A percentile compares a stretch with the other conserved stretches of the same genome.
phyloP scores from a whole-genome alignment of 116 monocot species.

The Papilionanthe hybrid region DNA sequence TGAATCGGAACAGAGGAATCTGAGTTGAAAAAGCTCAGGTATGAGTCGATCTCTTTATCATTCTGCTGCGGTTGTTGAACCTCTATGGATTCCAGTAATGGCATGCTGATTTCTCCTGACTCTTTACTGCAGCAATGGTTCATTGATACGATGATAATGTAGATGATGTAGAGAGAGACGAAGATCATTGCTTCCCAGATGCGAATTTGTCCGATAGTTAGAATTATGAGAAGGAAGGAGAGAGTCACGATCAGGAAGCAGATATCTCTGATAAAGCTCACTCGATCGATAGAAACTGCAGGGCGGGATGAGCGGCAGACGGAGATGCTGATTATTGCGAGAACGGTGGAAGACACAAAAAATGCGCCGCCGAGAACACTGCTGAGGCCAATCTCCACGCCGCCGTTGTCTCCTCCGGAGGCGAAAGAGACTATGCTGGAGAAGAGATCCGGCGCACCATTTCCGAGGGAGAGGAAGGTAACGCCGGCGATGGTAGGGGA shows the following conservation, averaged over 20 bases:
- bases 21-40: too few species aligned
- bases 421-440: slow-evolving; percentile 48
- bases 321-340: slow-evolving; percentile 31
- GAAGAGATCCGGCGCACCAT: slow-evolving; percentile 59
- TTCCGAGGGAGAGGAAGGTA: slow-evolving; percentile 63
- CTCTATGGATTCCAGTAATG: not conserved
- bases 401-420: not conserved
- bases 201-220: slow-evolving; percentile 5
- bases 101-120: not conserved
- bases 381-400: not conserved
- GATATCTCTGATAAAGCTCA: slow-evolving; percentile 21
- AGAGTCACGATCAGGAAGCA: slow-evolving; percentile 28
- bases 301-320: slow-evolving; percentile 4
- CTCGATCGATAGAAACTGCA: slow-evolving; percentile 11
- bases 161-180: slow-evolving; percentile 10
- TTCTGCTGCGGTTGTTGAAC: not conserved
- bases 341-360: slow-evolving; percentile 52
- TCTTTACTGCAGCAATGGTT: slow-evolving; percentile 8
- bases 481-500: slow-evolving; percentile 61
- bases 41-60: not conserved
- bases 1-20: not conserved
- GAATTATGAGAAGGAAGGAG: slow-evolving; percentile 14
- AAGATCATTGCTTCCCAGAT: slow-evolving; percentile 2
- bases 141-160: slow-evolving; percentile 9
- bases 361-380: slow-evolving; percentile 56